Evolutionary conservation across 148 eudicot species (phyloP), one percentile per base, ranked within the genome.

Genomic region (Fagopyrum tataricum): DNA sequence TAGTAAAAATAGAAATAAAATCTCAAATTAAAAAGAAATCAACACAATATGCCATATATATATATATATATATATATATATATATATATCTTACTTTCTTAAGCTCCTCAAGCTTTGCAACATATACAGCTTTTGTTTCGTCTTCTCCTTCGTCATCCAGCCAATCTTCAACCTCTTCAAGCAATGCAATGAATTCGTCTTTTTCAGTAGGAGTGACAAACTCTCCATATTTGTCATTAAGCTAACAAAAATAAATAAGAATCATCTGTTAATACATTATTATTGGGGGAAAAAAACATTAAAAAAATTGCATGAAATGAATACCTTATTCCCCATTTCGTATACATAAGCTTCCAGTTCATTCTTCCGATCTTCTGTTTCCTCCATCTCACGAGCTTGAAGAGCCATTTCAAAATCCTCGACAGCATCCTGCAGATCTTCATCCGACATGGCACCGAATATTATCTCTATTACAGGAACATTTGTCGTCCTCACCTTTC

Each of bases 371-470:
- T 91, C 97, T 73, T 91, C 89, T 17, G 95, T 89, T 53, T 89
- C 97, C 75, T 91, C 95, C 97, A n/a, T n/a, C 89, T 89, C 41
- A 87, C 91, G 82, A 67, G 90, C 96, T 83, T 90, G 98, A 76
- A 92, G 79, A 73, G 96, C 98, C 96, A 92, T 88, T 84, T 92
- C 96, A 84, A 84, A 85, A 73, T 92, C 98, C 75, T 92, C 98
- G 71, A 84, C 89, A 17, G 96, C 96, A 70, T 87, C 88, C 46
- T 90, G 85, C 70, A 92, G 81, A 78, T 88, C 93, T 1, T 52
- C 78, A 79, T 77, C 82, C 9, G 81, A 75, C 74, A 92, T 70
- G 56, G 79, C 96, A 43, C 98, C 96, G 76, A 81, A 77, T 42
- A 90, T 87, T 52, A 83, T 6, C 82, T 90, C 98, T 13, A 87